Evolutionary conservation across 495 filamentous ascomycete species (phyloP).

Genomic region (Saxispiralis lemnorum): DNA sequence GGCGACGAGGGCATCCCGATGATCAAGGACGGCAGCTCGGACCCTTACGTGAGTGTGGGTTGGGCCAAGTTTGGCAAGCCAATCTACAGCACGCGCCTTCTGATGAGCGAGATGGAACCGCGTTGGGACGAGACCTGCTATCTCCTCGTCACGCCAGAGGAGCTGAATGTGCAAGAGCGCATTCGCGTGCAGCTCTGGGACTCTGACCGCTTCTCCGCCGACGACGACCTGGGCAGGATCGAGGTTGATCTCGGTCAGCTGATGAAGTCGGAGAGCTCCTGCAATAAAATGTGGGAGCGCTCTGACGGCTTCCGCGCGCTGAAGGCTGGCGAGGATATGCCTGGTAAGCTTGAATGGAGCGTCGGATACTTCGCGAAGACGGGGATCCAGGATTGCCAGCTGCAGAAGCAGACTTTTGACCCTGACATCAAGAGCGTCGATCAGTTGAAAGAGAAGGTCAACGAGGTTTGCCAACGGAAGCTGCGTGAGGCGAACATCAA

Average conservation of each 20-base stretch:
- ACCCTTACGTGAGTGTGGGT: slow-evolving; percentile 50
- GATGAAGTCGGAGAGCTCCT: slow-evolving; percentile 36
- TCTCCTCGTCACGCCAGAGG: slow-evolving; percentile 46
- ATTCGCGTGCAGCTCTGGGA: slow-evolving; percentile 55
- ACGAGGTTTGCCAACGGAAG: slow-evolving; percentile 35
- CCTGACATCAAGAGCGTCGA: slow-evolving; percentile 33
- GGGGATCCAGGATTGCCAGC: slow-evolving; percentile 36
- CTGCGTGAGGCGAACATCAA: slow-evolving; percentile 42
- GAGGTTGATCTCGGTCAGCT: slow-evolving; percentile 47
- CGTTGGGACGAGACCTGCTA: slow-evolving; percentile 51
- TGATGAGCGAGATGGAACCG: slow-evolving; percentile 42
- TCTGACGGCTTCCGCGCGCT: slow-evolving; percentile 42
- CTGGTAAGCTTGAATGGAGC: slow-evolving; percentile 49
- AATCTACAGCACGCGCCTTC: slow-evolving; percentile 44
- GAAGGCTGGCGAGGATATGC: slow-evolving; percentile 46
- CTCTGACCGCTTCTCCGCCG: slow-evolving; percentile 47
- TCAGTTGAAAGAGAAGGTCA: slow-evolving; percentile 35
- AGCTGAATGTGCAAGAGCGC: slow-evolving; percentile 54
- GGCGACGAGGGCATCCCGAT: slow-evolving; percentile 41
- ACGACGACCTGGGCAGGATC: slow-evolving; percentile 54
- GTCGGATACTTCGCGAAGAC: slow-evolving; percentile 54
- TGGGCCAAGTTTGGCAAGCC: slow-evolving; percentile 66
- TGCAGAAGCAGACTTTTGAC: slow-evolving; percentile 36
- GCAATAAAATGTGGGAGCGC: slow-evolving; percentile 37
- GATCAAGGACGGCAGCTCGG: slow-evolving; percentile 40